Evolutionary conservation across 768 basidiomycete genomes (phyloP).

Genomic region (Megacollybia marginata): DNA sequence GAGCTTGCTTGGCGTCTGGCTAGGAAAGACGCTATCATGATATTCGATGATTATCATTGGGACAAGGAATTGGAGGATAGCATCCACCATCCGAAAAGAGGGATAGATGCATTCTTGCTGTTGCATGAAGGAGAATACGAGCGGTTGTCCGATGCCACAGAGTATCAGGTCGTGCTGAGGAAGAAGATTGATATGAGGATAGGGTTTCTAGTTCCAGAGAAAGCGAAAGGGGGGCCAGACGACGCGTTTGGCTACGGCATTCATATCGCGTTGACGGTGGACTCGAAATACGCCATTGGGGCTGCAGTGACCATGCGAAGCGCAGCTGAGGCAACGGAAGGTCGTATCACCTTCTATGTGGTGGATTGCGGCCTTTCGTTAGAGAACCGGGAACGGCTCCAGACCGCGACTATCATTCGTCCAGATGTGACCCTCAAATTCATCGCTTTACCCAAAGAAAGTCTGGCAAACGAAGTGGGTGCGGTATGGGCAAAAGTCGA

Average conservation of each 20-base stretch:
- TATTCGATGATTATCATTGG: constrained; percentile 58
- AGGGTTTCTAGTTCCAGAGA: constrained; percentile 31
- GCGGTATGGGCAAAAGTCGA: constrained; percentile 45
- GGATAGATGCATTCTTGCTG: constrained; percentile 46
- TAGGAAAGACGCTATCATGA: constrained; percentile 38
- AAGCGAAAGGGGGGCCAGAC: constrained; percentile 1
- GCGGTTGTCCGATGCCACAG: constrained; percentile 23
- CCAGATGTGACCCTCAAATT: constrained; percentile 35
- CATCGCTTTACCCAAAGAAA: constrained; percentile 24
- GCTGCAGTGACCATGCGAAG: constrained; percentile 42
- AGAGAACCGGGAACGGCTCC: constrained; percentile 25
- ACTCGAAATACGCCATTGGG: constrained; percentile 38
- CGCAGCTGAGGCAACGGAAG: constrained; percentile 24
- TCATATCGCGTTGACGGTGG: constrained; percentile 36
- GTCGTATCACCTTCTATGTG: constrained; percentile 41
- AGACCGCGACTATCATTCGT: constrained; percentile 16
- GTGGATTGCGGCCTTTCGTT: constrained; percentile 36
- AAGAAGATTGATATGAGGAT: constrained; percentile 47
- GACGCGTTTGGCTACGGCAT: constrained; percentile 35
- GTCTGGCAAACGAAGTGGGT: constrained; percentile 20
- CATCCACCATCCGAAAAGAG: constrained; percentile 46
- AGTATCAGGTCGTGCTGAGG: constrained; percentile 46
- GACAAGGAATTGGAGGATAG: constrained; percentile 37
- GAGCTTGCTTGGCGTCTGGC: constrained; percentile 53
- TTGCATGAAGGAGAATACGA: constrained; percentile 45